Evolutionary conservation across 305 asterid species (phyloP), one percentile per base, ranked within the genome.

Genomic region (Fraxinus platypoda): DNA sequence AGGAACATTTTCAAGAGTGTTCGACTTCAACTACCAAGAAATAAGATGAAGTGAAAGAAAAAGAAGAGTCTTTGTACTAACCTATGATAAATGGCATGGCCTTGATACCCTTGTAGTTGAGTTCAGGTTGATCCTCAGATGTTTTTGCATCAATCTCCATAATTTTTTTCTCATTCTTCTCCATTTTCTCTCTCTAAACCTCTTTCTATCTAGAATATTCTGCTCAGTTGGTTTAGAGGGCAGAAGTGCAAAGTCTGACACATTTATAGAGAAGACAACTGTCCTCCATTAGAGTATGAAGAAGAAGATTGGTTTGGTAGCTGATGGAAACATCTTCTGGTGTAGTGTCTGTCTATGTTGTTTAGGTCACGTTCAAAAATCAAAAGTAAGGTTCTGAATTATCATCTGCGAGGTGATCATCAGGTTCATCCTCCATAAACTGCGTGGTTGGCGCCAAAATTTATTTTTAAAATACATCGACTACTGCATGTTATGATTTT

Each of bases 61-160:
- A 66, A 12, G 74, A 70, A 70, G 75, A 13, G 35, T 70, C 21
- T 66, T 26, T 26, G 75, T 4, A 12, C 41, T 13, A 70, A 86
- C 88, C 88, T 82, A 87, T 87, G 37, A 87, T 83, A 80, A 80
- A 87, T 12, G 90, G 90, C 90, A 87, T 82, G 21, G 86, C 88
- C 78, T 82, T 87, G 76, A 84, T 80, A 59, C 89, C 89, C 75
- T 77, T 79, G 72, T 87, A 87, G 26, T 82, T 78, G 68, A 34
- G 17, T 81, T 74, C 57, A 19, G 81, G 76, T 6, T 35, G 66
- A 6, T 19, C 74, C 52, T 25, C 41, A 15, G 41, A 64, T 71
- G 57, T 33, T 34, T 75, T 75, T 64, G 43, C 79, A n/a, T 80
- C 75, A 59, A 57, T 74, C 6, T 76, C 84, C 82, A 52, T 70